Evolutionary conservation across 306 rosid species (phyloP).

Genomic region (Vigna radiata): DNA sequence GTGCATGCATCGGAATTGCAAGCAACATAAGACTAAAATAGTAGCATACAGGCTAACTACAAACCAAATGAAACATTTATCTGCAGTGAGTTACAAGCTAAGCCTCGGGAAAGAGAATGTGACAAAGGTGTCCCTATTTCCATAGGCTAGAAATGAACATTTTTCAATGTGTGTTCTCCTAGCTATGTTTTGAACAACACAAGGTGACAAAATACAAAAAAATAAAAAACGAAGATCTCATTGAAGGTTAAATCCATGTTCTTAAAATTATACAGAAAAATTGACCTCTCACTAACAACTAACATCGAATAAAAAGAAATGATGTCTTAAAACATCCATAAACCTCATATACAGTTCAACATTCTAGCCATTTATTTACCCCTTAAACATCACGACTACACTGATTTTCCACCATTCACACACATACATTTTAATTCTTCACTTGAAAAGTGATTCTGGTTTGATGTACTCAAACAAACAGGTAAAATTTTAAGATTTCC

Average conservation of each 20-base stretch:
- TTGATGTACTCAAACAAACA: no score
- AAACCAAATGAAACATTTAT: conserved; percentile 2
- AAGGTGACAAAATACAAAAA: conserved; percentile 3
- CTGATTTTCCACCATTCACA: neutral
- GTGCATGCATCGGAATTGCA: conserved; percentile 15
- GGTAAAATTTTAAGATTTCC: no score
- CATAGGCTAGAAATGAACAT: neutral
- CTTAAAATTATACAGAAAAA: conserved; percentile 17
- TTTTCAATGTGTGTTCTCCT: neutral
- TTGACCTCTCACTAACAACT: conserved; percentile 6
- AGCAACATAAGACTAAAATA: conserved; percentile 9
- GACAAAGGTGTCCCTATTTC: neutral
- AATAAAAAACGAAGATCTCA: neutral
- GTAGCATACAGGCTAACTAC: neutral
- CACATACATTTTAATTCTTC: neutral
- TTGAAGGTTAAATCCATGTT: neutral
- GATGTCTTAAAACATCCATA: conserved; percentile 5
- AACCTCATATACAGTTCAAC: neutral
- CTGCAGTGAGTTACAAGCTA: neutral
- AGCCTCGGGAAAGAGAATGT: conserved; percentile 1
- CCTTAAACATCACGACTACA: neutral
- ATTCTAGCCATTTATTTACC: neutral
- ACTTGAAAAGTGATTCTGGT: neutral
- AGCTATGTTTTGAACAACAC: conserved; percentile 4
- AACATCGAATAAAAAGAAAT: conserved; percentile 13